Evolutionary conservation across 495 filamentous ascomycete genomes (phyloP), one percentile per base, ranked within the genome.

Genomic region (Xylaria curta): DNA sequence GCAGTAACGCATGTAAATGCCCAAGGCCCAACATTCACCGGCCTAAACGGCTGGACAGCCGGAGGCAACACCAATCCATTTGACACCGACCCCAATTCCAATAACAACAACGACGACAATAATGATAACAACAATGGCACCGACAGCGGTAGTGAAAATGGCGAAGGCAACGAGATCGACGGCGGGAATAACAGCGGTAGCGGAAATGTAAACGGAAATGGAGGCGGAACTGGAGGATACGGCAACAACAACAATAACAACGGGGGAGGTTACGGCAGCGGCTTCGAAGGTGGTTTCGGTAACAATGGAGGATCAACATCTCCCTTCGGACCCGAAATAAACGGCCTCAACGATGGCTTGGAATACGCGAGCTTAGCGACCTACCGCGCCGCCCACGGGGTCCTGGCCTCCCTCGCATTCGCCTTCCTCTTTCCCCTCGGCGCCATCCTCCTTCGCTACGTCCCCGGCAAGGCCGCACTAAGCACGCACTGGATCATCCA

Each of bases 401-500:
- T 83, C 24, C 68, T 86, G 9, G 84, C 78, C 24, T 58, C 76
- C 26, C 58, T 84, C 9, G 81, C 84, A 42, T 87, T 90, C 73
- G 81, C 81, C 6, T 66, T 86, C 9, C 72, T 89, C 8, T 89
- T 90, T 70, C 89, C 89, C 13, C 71, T 83, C 44, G 89, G 89
- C 31, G 83, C 88, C 0, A 81, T 88, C 46, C 64, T 86, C 26
- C 82, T 91, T 69, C 86, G 89, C n/a, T 51, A 87, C 0, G 73
- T 86, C 10, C 80, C 84, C 4, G 75, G 79, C 33, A 77, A 75
- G 0, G 56, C 70, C 36, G 68, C 79, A 2, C 67, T 83, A 21
- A 73, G 77, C 59, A 54, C 88, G 1, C 92, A 94, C 80, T 88
- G 81, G 1, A 60, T 78, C 0, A 69, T 84, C 7, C 92, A 94